Percentiles rank a stretch among this genome's conserved stretches.
Conservation (phyloP, 805 yeast genomes). For the Phaffomyces thermotolerans region DNA sequence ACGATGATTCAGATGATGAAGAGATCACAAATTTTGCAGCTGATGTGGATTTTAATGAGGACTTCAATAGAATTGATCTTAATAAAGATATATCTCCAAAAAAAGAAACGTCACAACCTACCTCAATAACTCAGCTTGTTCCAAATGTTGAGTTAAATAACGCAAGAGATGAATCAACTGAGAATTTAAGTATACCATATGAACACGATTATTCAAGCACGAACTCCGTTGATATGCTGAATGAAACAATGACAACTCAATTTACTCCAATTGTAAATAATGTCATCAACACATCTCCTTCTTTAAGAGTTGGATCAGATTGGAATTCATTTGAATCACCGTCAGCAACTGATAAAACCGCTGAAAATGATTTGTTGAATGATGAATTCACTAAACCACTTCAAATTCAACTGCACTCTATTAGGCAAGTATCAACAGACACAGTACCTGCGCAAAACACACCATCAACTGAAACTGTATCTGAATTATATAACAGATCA, state of each 20-base stretch:
- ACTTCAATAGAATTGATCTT: not conserved
- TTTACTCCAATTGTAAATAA: conserved; percentile 2
- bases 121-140: not conserved
- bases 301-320: not conserved
- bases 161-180: no score
- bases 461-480: not conserved
- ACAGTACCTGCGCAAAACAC: not conserved
- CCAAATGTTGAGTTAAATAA: not conserved
- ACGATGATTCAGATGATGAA: conserved; percentile 4
- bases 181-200: no score
- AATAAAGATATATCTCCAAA: not conserved
- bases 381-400: not conserved
- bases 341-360: no score
- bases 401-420: conserved; percentile 12
- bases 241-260: not conserved
- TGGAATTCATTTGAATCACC: no score
- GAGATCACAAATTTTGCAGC: not conserved
- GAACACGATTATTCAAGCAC: no score
- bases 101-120: not conserved
- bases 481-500: not conserved
- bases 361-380: not conserved
- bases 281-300: not conserved
- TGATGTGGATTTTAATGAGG: not conserved
- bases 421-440: conserved; percentile 14
- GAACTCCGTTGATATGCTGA: not conserved